Evolutionary conservation across 1,139 yeast genomes (phyloP), one percentile per base, ranked within the genome.

Genomic region (Maudiozyma humilis): DNA sequence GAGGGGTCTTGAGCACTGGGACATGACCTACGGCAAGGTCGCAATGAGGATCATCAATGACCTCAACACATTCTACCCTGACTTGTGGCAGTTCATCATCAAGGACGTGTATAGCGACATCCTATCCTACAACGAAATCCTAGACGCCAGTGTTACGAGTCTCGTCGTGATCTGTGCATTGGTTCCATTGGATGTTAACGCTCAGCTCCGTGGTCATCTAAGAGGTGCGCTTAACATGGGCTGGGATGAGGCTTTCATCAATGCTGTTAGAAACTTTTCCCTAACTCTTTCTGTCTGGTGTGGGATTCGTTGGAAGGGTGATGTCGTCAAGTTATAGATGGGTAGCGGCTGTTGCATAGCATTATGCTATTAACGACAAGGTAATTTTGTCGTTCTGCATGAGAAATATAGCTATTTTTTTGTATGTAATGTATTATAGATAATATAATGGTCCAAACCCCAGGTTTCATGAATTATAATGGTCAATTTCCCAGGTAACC

Each of bases 141-240:
- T 88, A 32, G 62, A 71, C 13, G 79, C 84, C 1, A 70, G 70
- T 47, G 94, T 85, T 49, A 82, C 95, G 0, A 79, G 91, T 30
- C 62, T 86, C 54, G 82, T 86, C 38, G 78, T 88, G 6, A 76
- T 87, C 25, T 82, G 93, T 1, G 73, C 89, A 48, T 71, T 88
- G 54, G 79, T 88, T 14, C 96, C 96, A 0, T 95, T 85, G 60
- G 95, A 87, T 62, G 96, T 87, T 15, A 85, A 84, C 53, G 95
- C 95, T 0, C 96, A 88, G 57, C 70, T 88, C 52, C 85, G 86
- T 64, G 96, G 96, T 0, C 96, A 88, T 59, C 70, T 88, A 49
- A 76, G 73, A 57, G 96, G 96, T 0, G 96, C 95, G 0, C 48
- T 79, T 43, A 87, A 86, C 56, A 75, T 79, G 31, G 95, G 95